Base-by-base conservation (phyloP, 1,284 basidiomycete species). In the Veloporphyrellus conicus region DNA sequence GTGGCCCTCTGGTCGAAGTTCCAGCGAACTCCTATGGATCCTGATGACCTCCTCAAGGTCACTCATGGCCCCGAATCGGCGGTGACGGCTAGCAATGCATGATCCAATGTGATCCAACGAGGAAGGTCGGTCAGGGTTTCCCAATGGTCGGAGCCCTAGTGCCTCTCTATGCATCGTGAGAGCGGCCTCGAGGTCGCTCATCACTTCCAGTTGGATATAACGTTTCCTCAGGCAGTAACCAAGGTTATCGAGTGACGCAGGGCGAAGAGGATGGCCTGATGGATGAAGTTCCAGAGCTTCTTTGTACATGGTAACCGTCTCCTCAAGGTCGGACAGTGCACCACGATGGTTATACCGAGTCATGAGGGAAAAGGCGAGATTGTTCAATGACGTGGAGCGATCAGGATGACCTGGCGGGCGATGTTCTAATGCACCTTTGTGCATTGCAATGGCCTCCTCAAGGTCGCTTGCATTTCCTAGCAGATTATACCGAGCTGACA, bases 21-120 rank as follows among this genome's bases (percentile, higher is more conserved):
- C 12, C 18, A 40, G 23, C 19, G 32, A 22, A 16, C 20, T 22
- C 32, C 33, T 31, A 4, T 16, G 23, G 4, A 10, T 11, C 22
- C 4, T 25, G n/a, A 37, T 41, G 14, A 33, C 33, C n/a, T 41
- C 38, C 18, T 45, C 32, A 2, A 41, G 38, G 32, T 53, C 52
- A 16, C 22, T 16, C 16, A 22, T 23, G 7, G 15, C 12, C 7
- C 42, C 23, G 1, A 31, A 11, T 34, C 39, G 45, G 36, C 23
- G 11, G 20, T 43, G 36, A 29, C 45, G 41, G 19, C n/a, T 6
- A 7, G 23, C 12, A 18, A 54, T 43, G 16, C 28, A 44, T 3
- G 5, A 0, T 20, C 31, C n/a, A 20, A 53, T 38, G 12, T 22
- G 36, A 12, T 16, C 18, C 12, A 53, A 20, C n/a, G 49, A 44